Percentiles rank a stretch among this genome's conserved stretches.
Conservation (phyloP, 805 yeast species). For the Wickerhamiella allomyrinae region DNA sequence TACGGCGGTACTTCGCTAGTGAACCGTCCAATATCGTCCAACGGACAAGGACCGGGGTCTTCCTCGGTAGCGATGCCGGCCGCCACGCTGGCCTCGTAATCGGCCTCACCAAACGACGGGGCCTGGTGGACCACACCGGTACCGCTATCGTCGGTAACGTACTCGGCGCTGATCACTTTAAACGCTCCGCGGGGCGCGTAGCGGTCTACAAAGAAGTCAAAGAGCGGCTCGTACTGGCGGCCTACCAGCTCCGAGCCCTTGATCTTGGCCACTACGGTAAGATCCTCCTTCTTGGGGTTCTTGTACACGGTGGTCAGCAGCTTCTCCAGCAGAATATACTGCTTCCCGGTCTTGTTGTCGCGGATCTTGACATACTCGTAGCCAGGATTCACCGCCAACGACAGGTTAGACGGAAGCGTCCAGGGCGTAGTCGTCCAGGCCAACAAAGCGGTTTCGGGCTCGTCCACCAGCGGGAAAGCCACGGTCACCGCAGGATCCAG, state of each 20-base stretch:
- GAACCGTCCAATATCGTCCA: conserved; percentile 84
- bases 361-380: conserved; percentile 84
- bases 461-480: conserved; percentile 69
- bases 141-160: conserved; percentile 90
- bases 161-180: conserved; percentile 66
- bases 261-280: conserved; percentile 64
- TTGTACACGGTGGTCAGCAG: conserved; percentile 77
- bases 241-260: conserved; percentile 74
- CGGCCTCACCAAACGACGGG: conserved; percentile 98
- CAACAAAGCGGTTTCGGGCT: conserved; percentile 69
- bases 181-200: conserved; percentile 63
- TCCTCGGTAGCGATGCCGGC: conserved; percentile 63
- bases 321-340: conserved; percentile 74
- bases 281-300: conserved; percentile 85
- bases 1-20: conserved; percentile 60
- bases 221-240: conserved; percentile 66
- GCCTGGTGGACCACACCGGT: conserved; percentile 98
- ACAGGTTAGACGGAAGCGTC: conserved; percentile 93
- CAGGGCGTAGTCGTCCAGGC: conserved; percentile 99
- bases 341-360: conserved; percentile 72
- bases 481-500: conserved; percentile 92
- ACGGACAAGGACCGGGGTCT: conserved; percentile 76
- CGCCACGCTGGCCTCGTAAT: conserved; percentile 67
- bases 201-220: conserved; percentile 60
- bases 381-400: conserved; percentile 79